Base-by-base conservation (phyloP, 164 flowering plant species). In the Chloranthus sessilifolius region DNA sequence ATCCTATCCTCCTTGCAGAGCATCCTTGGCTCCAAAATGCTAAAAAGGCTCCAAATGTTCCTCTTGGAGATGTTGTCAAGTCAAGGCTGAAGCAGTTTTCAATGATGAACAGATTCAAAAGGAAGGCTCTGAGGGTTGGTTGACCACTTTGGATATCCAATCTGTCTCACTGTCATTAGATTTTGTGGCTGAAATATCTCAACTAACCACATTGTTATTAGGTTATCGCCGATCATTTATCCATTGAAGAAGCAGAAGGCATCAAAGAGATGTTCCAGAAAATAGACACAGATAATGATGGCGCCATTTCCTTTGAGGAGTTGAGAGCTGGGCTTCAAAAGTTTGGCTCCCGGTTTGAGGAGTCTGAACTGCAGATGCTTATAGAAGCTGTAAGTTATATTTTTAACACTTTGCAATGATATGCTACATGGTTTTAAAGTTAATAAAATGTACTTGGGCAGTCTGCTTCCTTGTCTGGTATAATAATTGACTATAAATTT, bases 1-100 rank as follows among this genome's bases (percentile, higher is more conserved):
- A n/a, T n/a, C 16, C 12, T 46, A 1, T 16, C 12, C 15, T 37
- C 17, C 37, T 57, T 56, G 2, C 67, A 88, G 96, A 85, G 65
- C 95, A 88, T 65, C 79, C 95, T 39, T 88, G 96, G 96, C 71
- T 88, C 50, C 88, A 71, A 71, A 88, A 88, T 76, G 90, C 90
- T 43, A 88, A 81, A 60, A 88, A 85, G 56, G 95, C 95, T 64
- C 81, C 96, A 53, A 82, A 88, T 74, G 86, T 88, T 58, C 80
- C 86, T 48, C 94, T 88, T 62, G 96, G 96, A 28, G 96, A 88
- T 74, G 85, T 74, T 66, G 96, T 88, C 35, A 82, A 78, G 64
- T 74, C 96, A 43, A 79, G 96, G 70, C 82, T 88, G 16, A 85
- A 85, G 75, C 96, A 88, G 71, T 88, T 88, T 65, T 85, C 96